These are phyloP conservation scores for Pichia sp. DNA, from an alignment of 1,139 yeast genomes.

Conservation along the genomic window DNA sequence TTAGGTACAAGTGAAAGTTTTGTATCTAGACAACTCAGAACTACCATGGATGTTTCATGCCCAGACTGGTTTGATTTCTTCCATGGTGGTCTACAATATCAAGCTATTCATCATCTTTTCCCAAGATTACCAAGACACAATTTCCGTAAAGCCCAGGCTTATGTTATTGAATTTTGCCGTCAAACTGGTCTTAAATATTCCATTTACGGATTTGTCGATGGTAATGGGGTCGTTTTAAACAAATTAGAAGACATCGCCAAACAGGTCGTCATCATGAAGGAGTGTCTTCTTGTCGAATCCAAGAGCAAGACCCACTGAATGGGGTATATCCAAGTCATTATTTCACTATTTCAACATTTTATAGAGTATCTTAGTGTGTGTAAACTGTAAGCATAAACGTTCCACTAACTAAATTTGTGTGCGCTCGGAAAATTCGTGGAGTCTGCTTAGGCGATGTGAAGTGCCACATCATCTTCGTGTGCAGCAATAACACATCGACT, in stretches of 20 bases:
- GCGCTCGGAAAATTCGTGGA: no score
- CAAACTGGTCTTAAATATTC: conserved; percentile 80
- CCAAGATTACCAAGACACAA: conserved; percentile 91
- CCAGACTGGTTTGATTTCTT: conserved; percentile 90
- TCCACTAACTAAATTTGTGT: no score
- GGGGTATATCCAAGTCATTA: no score
- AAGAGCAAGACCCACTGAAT: neutral
- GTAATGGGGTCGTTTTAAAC: conserved; percentile 68
- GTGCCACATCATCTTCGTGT: no score
- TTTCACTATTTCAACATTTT: neutral
- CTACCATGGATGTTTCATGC: conserved; percentile 95
- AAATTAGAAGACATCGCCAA: conserved; percentile 74
- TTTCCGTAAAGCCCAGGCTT: conserved; percentile 69
- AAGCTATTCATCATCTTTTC: conserved; percentile 85
- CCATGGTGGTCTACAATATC: conserved; percentile 93
- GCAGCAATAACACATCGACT: no score
- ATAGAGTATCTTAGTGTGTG: no score
- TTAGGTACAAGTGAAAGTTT: conserved; percentile 82
- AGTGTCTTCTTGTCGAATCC: conserved; percentile 45
- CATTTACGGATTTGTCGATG: conserved; percentile 80
- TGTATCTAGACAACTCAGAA: conserved; percentile 75
- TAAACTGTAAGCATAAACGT: no score
- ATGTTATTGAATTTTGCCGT: conserved; percentile 70
- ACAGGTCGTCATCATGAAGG: conserved; percentile 72
- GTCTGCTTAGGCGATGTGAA: no score